Base-by-base conservation (phyloP, 768 basidiomycete genomes). In the Suillus bovinus region DNA sequence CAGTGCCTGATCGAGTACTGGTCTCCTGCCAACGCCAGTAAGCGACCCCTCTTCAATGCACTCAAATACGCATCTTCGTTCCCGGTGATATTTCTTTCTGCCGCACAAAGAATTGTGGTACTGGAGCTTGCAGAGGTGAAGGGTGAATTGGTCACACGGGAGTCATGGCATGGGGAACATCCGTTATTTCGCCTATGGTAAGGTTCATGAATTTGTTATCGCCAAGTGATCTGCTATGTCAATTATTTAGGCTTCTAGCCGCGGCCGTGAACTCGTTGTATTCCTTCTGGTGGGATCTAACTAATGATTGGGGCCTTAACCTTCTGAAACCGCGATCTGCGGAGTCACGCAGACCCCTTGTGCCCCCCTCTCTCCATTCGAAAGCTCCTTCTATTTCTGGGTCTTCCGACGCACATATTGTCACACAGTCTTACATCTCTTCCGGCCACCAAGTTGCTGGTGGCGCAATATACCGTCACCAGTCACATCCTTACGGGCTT, bases 271-370 rank as follows among this genome's bases (percentile, higher is more conserved):
- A 99, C 75, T 96, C 96, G 4, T 73, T 91, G 34, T 99, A 94
- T 75, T 96, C 95, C 3, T 99, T 96, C 74, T 99, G 94, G 93
- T 99, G 97, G 97, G 97, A 99, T 76, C 84, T 99, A 47, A 94
- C 93, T 54, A 93, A 96, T 73, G 97, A 99, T 72, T 99, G 96
- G 96, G 97, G 97, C 6, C 81, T 99, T 60, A 84, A 87, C 50
- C 77, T 98, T 47, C 78, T 99, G 62, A 81, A 81, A 59, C 64
- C 72, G 34, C 67, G 70, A 41, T 63, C 72, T 61, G 64, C 71
- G 67, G 27, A 64, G 59, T 62, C 72, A 71, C 55, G 66, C 67
- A 63, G 79, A 63, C 78, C 77, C 33, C 74, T 82, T 50, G 69
- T 82, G 63, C 76, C 84, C 29, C 79, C 82, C 34, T 81, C 78